Base-by-base conservation (phyloP, 192 early-diverging fungal species). In the Podila epicladia region DNA sequence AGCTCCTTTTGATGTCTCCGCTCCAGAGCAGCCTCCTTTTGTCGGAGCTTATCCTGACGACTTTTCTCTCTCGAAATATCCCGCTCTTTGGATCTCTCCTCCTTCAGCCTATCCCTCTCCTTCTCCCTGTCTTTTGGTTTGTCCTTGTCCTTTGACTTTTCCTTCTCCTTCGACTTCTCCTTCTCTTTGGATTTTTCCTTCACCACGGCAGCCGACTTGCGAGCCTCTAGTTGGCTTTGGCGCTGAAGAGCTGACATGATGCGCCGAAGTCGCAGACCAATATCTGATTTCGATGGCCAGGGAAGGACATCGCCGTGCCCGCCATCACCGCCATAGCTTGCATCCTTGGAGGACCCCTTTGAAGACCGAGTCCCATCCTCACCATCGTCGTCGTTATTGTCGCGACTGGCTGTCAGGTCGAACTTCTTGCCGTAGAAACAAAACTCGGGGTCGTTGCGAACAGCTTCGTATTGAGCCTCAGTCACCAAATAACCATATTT, bases 401-500 rank as follows among this genome's bases (percentile, higher is more conserved):
- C 68, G 9, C 50, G 69, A 41, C 71, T 76, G 26, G 79, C 72
- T 12, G 76, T 71, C 45, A 70, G 59, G 28, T 83, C 87, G 35
- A 75, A 88, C 53, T 86, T 86, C 67, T 82, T 74, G 17, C 87
- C 87, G 73, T 86, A 86, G 57, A 88, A 88, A 38, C 78, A 80
- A 45, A 88, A 88, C 62, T 86, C 87, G 8, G 84, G 82, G 50
- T 88, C 87, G 38, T 75, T 88, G 26, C 87, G 78, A 69, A 86
- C 86, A 24, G 85, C 83, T 28, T 80, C 71, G 19, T 80, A 80
- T 22, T 80, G 77, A 2, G 77, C 71, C 22, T 80, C 77, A 0
- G 77, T 80, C 22, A 80, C 77, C 19, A 80, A 57, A 72, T 96
- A 96, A 20, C 95, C 95, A 65, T 95, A 85, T 67, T 91, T 92